Evolutionary conservation across 2,329 filamentous ascomycete genomes (phyloP), one percentile per base, ranked within the genome.

Genomic region (Trichoderma hamatum): DNA sequence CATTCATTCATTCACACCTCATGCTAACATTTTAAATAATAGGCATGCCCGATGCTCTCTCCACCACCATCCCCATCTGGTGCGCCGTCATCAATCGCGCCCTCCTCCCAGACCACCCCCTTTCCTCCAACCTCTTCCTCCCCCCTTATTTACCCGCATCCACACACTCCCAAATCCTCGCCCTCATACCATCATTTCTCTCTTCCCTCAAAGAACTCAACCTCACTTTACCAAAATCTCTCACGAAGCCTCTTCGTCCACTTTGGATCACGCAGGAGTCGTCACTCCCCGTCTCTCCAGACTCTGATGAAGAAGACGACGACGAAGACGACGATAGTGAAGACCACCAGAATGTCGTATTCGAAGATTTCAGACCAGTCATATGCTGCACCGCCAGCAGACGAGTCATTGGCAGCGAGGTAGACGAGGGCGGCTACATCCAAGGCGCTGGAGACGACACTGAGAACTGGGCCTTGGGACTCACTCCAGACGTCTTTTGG

Each of bases 391-490:
- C 94, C 1, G 91, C 93, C 14, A 97, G 93, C 1, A 86, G 89
- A 36, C 85, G 91, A 19, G 89, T 94, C 1, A 81, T 82, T 1
- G 91, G 89, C 14, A 88, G 87, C 3, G 92, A 95, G 77, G 75
- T 77, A 34, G 83, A 83, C 2, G 91, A 89, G 26, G 88, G 86
- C 0, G 77, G 80, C 4, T 99, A 99, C 76, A 91, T 99, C 70
- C 96, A 98, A 80, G 96, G 96, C 62, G 95, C 95, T 0, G 96
- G 92, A 2, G 96, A 99, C 78, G 96, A 99, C 78, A 93, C 92
- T 14, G 96, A 99, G 82, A 93, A 92, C 73, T 99, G 96, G 96
- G 91, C 94, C 1, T 82, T 87, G 65, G 93, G 93, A 0, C 85
- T 98, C 19, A 96, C 92, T 0, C 88, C 95, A 0, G 78, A 82